Evolutionary conservation across 257 asterid genomes (phyloP), one percentile per base, ranked within the genome.

Genomic region (Solanum gracilifrons): DNA sequence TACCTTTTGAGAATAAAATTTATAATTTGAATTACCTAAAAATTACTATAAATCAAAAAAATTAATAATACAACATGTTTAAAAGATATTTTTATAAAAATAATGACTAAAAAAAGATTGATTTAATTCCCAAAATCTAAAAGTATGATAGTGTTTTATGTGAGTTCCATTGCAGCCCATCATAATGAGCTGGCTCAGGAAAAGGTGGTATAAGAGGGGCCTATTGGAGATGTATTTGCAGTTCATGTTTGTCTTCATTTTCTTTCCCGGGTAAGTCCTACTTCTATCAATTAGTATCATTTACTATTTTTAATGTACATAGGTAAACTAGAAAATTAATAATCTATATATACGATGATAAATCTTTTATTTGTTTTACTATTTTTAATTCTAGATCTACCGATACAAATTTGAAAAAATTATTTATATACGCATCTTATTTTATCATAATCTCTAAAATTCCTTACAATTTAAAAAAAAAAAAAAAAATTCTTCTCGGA

Each of bases 221-320:
- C 91, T 96, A 11, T 11, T 89, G 84, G 99, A 95, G 90, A 96
- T 96, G 99, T 95, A 92, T 89, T 7, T 96, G 29, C 98, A 96
- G 82, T 96, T 96, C 94, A 94, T 96, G 98, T 95, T 90, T 88
- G 97, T 94, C 33, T 96, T 96, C 93, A 37, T 96, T 69, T 95
- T 94, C 94, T 96, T 84, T 86, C 98, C 98, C 1, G 98, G 98
- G 98, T 96, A 87, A 94, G 93, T 88, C 36, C 9, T n/a, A 15
- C 18, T 69, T 64, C 16, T 25, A 13, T 25, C 32, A 25, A 25
- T 12, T 7, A 37, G 41, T 37, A 4, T 62, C 71, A 62, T 62
- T 62, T 62, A 62, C 31, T 60, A 21, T 60, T 21, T 21, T 60
- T 60, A 58, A 58, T 58, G 46, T 39, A 39, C 46, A 39, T 39